These are phyloP conservation scores for Fusarium nygamai DNA, from an alignment of 2,329 filamentous ascomycete genomes.

Conservation along the genomic window DNA sequence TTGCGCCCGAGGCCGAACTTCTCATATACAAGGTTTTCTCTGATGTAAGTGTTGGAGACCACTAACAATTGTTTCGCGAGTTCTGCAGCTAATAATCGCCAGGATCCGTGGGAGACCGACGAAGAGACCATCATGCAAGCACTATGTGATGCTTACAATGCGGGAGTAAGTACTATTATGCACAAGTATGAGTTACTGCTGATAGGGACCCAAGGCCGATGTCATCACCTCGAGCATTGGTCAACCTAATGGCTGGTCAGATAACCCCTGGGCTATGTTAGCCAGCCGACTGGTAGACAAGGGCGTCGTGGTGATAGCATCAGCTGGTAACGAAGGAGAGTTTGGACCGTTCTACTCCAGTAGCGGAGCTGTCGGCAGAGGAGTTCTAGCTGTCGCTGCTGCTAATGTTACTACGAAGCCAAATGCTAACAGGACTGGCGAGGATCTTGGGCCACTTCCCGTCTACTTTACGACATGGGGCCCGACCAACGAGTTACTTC, in stretches of 20 bases:
- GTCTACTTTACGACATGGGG: conserved; percentile 62
- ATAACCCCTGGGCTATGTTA: conserved; percentile 56
- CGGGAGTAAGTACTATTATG: conserved; percentile 40
- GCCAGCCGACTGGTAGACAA: conserved; percentile 53
- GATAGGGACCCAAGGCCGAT: conserved; percentile 47
- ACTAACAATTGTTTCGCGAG: background rate
- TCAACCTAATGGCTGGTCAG: conserved; percentile 50
- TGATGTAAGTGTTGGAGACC: conserved; percentile 29
- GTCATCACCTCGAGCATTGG: conserved; percentile 57
- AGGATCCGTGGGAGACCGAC: conserved; percentile 46
- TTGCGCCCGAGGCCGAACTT: conserved; percentile 56
- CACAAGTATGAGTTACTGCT: background rate
- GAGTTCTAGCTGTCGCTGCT: conserved; percentile 51
- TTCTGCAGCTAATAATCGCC: background rate
- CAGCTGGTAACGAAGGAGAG: conserved; percentile 62
- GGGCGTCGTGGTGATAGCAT: conserved; percentile 60
- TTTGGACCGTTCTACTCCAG: conserved; percentile 58
- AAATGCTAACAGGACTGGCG: conserved; percentile 43
- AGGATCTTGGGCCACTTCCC: conserved; percentile 47
- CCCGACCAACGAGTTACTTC: conserved; percentile 59
- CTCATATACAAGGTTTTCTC: conserved; percentile 58
- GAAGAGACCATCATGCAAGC: conserved; percentile 50
- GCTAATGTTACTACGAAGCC: conserved; percentile 56
- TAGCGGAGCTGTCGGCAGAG: conserved; percentile 46
- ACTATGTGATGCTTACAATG: conserved; percentile 50